Base-by-base conservation (phyloP, 2,329 filamentous ascomycete species). In the Trichoderma arundinaceum region DNA sequence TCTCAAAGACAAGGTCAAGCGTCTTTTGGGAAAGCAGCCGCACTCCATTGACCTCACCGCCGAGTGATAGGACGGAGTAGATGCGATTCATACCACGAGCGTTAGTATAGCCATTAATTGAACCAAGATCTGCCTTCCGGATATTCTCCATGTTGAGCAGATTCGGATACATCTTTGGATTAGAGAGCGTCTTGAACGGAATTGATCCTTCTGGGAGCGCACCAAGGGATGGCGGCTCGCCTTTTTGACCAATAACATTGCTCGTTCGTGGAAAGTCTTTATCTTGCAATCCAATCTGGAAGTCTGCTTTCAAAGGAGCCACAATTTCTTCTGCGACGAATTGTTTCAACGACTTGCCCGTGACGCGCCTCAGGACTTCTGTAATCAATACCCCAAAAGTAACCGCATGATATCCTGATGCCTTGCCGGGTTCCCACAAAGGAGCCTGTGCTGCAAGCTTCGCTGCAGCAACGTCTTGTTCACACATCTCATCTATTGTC, bases 101-200 rank as follows among this genome's bases (percentile, higher is more conserved):
- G 67, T 84, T 85, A 1, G 72, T 69, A 60, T 82, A 78, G 0
- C 82, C 83, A 66, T 82, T 83, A 1, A 72, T 68, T 0, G 78
- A 77, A 0, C 81, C 80, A 4, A 83, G 69, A 56, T 81, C 80
- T 1, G 77, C 73, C 0, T 69, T 68, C 22, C 80, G 75, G 74
- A 81, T 83, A 0, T 38, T 70, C 0, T 74, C 69, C 0, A 73
- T 75, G 19, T 68, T 71, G 0, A 73, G 66, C 5, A 69, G 43
- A 1, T 69, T 67, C 0, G 74, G 72, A 3, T 64, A 61, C 4
- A 74, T 19, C 8, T 13, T 19, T 1, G 66, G 68, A 1, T 75
- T 74, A 6, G 75, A 74, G 1, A 72, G 70, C 1, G 76, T 73
- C 51, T 75, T 79, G 8, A 71, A 56, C 1, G 39, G 8, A 6